Evolutionary conservation across 2,329 filamentous ascomycete species (phyloP), one percentile per base, ranked within the genome.

Genomic region (Tolypocladium capitatum): DNA sequence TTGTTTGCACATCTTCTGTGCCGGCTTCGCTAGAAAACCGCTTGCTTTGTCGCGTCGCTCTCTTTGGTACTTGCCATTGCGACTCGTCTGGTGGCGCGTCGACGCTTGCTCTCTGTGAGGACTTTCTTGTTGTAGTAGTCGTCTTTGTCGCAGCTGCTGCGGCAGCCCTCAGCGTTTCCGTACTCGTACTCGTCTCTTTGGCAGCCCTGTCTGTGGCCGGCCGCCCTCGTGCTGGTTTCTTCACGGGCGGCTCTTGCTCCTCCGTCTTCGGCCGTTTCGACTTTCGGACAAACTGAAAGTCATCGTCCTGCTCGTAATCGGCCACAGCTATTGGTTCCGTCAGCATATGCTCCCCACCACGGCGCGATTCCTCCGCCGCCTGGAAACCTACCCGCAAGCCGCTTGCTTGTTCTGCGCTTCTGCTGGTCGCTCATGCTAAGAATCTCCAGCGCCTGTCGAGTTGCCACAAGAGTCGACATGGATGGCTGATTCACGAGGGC

Each of bases 271-370:
- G 72, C 58, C 77, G 68, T 60, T 85, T 85, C 11, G 81, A 71
- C 52, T 75, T 80, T 55, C 84, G 78, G 53, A 81, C 80, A 62
- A 89, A 90, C 49, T 80, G 72, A 57, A 90, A 90, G 52, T 86
- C 86, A 57, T 84, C 85, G 68, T 86, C 81, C 58, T 84, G 77
- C 63, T 90, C 84, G 57, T 86, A 83, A 46, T 68, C 63, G 41
- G 59, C 57, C 51, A 59, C 60, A 52, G 67, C 69, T 69, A 52
- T 32, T 31, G n/a, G 14, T 24, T 21, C 14, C 21, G 48, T 59
- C 51, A 59, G 55, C 45, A 51, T 28, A 11, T 28, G 8, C 4
- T 9, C 2, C 38, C 38, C 38, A 16, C 4, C 16, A 28, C 2
- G 24, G n/a, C 16, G 38, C 16, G 24, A 28, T 28, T 2, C 27